These are phyloP conservation scores for Candida montana DNA, from an alignment of 805 yeast genomes.

Conservation along the genomic window DNA sequence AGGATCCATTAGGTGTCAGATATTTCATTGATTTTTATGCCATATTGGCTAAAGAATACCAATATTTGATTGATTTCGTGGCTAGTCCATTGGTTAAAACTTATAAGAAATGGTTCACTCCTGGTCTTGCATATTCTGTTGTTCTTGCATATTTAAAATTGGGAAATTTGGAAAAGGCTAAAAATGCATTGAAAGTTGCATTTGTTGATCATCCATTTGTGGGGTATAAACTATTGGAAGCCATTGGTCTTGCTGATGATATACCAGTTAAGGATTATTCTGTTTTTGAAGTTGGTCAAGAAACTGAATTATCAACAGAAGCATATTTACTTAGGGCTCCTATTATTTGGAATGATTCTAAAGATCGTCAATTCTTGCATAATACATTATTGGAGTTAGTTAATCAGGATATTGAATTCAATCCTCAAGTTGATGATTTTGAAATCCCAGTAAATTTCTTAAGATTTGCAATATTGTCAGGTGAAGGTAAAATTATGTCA, in stretches of 20 bases:
- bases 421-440: slow-evolving; percentile 16
- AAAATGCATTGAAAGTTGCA: slow-evolving; percentile 41
- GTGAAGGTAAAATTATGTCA: slow-evolving; percentile 68
- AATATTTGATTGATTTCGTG: slow-evolving; percentile 53
- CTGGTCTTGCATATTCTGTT: slow-evolving; percentile 62
- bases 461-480: slow-evolving; percentile 65
- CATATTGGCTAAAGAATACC: slow-evolving; percentile 55
- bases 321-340: slow-evolving; percentile 56
- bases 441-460: slow-evolving; percentile 54
- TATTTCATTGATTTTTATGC: slow-evolving; percentile 80
- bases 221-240: slow-evolving; percentile 44
- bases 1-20: slow-evolving; percentile 82
- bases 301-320: slow-evolving; percentile 39
- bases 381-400: slow-evolving; percentile 32
- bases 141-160: slow-evolving; percentile 55
- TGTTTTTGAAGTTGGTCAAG: slow-evolving; percentile 23
- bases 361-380: slow-evolving; percentile 42
- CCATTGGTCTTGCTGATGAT: slow-evolving; percentile 33
- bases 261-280: slow-evolving; percentile 26
- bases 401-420: slow-evolving; percentile 10
- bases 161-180: slow-evolving; percentile 41
- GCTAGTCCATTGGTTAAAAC: slow-evolving; percentile 51
- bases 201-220: slow-evolving; percentile 53
- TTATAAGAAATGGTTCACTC: slow-evolving; percentile 64
- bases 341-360: slow-evolving; percentile 47